Conservation (phyloP, 208 protist genomes). For the Trichomonas tenax region DNA sequence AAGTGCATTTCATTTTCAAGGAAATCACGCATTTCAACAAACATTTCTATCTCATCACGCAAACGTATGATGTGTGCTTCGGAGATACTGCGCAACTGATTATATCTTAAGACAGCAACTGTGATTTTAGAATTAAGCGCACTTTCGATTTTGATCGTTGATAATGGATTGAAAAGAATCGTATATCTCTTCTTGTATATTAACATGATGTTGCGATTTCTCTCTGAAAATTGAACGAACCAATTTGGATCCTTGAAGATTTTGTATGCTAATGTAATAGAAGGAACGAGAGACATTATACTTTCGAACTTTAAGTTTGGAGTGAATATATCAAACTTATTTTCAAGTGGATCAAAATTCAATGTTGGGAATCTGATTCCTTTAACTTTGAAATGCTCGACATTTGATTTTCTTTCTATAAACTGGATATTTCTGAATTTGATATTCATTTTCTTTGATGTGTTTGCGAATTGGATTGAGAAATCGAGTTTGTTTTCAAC, state of each 20-base stretch:
- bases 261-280: not conserved
- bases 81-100: not conserved
- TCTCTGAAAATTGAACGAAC: not conserved
- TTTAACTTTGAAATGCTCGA: not conserved
- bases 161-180: not conserved
- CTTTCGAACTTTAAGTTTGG: not conserved
- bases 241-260: not conserved
- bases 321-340: not conserved
- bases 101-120: not conserved
- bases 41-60: not conserved
- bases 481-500: not conserved
- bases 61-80: not conserved
- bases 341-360: not conserved
- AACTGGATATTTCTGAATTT: not conserved
- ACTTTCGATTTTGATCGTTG: not conserved
- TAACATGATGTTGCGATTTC: not conserved
- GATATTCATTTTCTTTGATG: not conserved
- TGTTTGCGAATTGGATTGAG: not conserved
- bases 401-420: not conserved
- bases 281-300: not conserved
- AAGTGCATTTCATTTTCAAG: not conserved
- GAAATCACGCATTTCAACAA: not conserved
- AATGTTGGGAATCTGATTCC: not conserved
- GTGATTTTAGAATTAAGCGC: not conserved
- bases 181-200: not conserved